These are phyloP conservation scores for Cyclostephanos invisitatus DNA, from an alignment of 108 stramenopile species.

Conservation along the genomic window DNA sequence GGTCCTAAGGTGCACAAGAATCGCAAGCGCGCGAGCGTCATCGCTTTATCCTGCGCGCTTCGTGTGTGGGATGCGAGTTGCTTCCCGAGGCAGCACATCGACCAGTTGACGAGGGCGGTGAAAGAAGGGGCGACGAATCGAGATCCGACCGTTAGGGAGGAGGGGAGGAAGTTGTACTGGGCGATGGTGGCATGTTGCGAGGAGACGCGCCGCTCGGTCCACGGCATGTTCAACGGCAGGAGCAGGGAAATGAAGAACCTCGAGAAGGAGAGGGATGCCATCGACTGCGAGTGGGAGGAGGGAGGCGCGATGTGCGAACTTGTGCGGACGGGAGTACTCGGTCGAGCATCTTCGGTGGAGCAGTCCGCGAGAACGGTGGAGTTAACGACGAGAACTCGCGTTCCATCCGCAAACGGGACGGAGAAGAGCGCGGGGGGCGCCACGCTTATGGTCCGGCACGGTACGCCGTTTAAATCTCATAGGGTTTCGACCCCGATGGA, in stretches of 20 bases:
- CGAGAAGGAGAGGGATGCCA: constrained; percentile 22
- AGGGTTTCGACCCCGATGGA: constrained; percentile 16
- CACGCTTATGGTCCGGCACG: constrained; percentile 17
- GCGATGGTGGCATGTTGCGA: constrained; percentile 37
- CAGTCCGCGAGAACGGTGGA: not conserved
- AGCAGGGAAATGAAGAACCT: constrained; percentile 43
- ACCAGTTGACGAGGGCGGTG: constrained; percentile 34
- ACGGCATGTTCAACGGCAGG: constrained; percentile 26
- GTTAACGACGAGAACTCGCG: not conserved
- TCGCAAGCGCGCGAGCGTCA: constrained; percentile 35
- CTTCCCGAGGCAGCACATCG: constrained; percentile 30
- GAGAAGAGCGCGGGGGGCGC: constrained; percentile 6
- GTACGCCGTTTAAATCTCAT: constrained; percentile 27
- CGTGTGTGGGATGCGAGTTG: constrained; percentile 34
- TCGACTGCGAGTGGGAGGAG: constrained; percentile 52
- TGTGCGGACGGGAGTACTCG: constrained; percentile 34
- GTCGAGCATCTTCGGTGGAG: not conserved
- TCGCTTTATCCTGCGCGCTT: constrained; percentile 39
- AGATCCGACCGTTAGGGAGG: constrained; percentile 58
- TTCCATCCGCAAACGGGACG: not conserved
- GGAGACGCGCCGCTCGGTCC: constrained; percentile 15
- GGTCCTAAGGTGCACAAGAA: constrained; percentile 50
- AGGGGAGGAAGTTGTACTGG: constrained; percentile 57
- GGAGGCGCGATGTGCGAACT: constrained; percentile 35
- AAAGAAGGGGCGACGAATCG: constrained; percentile 33